Evolutionary conservation across 78 protist species (phyloP).

Genomic region (Pelomyxa schiedti): DNA sequence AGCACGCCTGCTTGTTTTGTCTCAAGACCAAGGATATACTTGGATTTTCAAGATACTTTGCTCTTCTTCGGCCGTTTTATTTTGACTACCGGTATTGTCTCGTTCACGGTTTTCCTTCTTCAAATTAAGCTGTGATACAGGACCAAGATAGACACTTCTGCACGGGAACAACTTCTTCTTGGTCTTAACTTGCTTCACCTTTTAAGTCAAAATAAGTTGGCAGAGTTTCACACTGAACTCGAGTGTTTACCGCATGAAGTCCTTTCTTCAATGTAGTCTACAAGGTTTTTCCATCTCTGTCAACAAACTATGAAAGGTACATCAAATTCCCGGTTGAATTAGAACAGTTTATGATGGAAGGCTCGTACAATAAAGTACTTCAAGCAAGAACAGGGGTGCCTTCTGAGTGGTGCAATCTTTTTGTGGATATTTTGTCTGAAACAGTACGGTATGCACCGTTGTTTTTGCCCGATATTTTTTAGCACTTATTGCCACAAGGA

Average conservation of each 20-base stretch:
- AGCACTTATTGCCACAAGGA: not conserved
- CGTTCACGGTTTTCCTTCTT: too few relatives aligned
- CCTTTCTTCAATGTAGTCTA: not conserved
- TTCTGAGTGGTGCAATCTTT: not conserved
- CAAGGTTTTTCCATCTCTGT: not conserved
- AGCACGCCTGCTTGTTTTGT: not conserved
- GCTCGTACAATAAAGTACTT: conserved; percentile 25
- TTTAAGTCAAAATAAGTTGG: conserved; percentile 16
- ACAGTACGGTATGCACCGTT: conserved; percentile 7
- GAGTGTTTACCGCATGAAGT: conserved; percentile 15
- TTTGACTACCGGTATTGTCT: not conserved
- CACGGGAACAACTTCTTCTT: conserved; percentile 13
- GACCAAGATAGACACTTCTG: not conserved
- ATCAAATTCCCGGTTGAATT: conserved; percentile 13
- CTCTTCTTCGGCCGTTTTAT: conserved; percentile 39
- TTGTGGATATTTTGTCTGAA: conserved; percentile 4
- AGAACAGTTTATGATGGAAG: conserved; percentile 58
- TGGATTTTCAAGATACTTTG: conserved; percentile 19
- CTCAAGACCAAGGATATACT: not conserved
- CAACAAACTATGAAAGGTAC: not conserved
- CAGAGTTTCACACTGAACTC: conserved; percentile 60
- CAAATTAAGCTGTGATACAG: too few relatives aligned
- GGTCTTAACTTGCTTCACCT: conserved; percentile 52
- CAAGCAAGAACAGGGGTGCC: conserved; percentile 2
- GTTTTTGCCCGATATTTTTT: not conserved